Percentiles rank a stretch among this genome's conserved stretches.
These are phyloP conservation scores for Pterocarpus macrocarpus DNA, from an alignment of 306 rosid species.

Conservation along the genomic window DNA sequence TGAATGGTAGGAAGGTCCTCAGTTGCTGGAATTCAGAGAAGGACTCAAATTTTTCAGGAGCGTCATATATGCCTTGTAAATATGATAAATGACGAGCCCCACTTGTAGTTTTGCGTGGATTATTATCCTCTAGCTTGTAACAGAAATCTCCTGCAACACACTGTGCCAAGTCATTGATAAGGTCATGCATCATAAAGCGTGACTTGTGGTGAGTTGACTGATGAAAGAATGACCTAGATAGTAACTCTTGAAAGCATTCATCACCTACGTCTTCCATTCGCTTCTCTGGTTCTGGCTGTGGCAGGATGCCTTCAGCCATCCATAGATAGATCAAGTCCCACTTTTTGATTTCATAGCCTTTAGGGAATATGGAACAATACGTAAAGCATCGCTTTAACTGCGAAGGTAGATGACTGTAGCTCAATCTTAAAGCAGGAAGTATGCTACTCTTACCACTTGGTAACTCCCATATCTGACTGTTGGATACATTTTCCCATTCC, in stretches of 20 bases:
- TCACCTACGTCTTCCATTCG: constrained; percentile 47
- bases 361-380: constrained; percentile 46
- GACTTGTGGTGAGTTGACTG: constrained; percentile 1
- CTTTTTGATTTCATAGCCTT: constrained; percentile 40
- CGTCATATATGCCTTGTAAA: constrained; percentile 28
- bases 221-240: constrained; percentile 49
- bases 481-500: constrained; percentile 55
- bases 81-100: constrained; percentile 50
- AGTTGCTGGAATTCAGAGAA: constrained; percentile 18
- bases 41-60: constrained; percentile 38
- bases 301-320: constrained; percentile 60
- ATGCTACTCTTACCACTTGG: constrained; percentile 53
- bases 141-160: constrained; percentile 24
- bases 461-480: constrained; percentile 56
- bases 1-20: constrained; percentile 36
- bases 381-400: constrained; percentile 45
- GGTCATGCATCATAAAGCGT: constrained; percentile 48
- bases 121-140: constrained; percentile 9
- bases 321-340: constrained; percentile 44
- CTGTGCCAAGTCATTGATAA: constrained; percentile 53
- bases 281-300: constrained; percentile 5
- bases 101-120: background rate
- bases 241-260: constrained; percentile 46
- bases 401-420: constrained; percentile 36
- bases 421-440: constrained; percentile 50